A percentile compares a stretch with the other conserved stretches of the same genome.
Evolutionary conservation across 192 early-diverging fungal species (phyloP).

Genomic region (Rhizoclosmatium globosum): DNA sequence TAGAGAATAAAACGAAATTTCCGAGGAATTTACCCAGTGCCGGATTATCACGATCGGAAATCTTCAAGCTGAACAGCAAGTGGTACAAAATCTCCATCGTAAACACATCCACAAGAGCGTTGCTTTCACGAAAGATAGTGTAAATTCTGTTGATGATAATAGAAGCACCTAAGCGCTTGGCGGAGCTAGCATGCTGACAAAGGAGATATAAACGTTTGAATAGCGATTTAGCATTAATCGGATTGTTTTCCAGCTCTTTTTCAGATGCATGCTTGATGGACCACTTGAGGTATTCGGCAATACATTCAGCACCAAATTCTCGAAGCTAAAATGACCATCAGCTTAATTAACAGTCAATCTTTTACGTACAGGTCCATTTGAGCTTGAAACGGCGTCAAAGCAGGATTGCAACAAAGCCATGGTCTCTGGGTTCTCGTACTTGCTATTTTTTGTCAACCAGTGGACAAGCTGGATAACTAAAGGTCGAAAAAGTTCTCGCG

Average conservation of each 20-base stretch:
- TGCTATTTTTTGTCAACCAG: constrained; percentile 80
- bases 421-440: constrained; percentile 82
- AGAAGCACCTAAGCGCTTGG: constrained; percentile 74
- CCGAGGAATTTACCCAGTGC: constrained; percentile 55
- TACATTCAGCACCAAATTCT: constrained; percentile 79
- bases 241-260: constrained; percentile 56
- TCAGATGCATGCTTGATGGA: constrained; percentile 72
- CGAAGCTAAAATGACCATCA: constrained; percentile 50
- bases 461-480: constrained; percentile 77
- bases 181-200: constrained; percentile 62
- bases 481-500: constrained; percentile 72
- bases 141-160: constrained; percentile 78
- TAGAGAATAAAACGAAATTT: constrained; percentile 10
- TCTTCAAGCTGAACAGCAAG: constrained; percentile 66
- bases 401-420: constrained; percentile 73
- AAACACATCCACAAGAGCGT: constrained; percentile 68
- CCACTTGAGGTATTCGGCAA: constrained; percentile 79
- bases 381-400: constrained; percentile 62
- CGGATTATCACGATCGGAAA: constrained; percentile 68
- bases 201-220: constrained; percentile 73
- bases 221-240: constrained; percentile 76
- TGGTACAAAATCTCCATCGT: constrained; percentile 74
- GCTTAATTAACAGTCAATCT: constrained; percentile 48
- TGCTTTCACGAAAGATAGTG: constrained; percentile 71
- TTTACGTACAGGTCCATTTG: constrained; percentile 45